phyloP scores from a whole-genome alignment of 1,284 basidiomycete species.

The Rhodotorula sp. region DNA sequence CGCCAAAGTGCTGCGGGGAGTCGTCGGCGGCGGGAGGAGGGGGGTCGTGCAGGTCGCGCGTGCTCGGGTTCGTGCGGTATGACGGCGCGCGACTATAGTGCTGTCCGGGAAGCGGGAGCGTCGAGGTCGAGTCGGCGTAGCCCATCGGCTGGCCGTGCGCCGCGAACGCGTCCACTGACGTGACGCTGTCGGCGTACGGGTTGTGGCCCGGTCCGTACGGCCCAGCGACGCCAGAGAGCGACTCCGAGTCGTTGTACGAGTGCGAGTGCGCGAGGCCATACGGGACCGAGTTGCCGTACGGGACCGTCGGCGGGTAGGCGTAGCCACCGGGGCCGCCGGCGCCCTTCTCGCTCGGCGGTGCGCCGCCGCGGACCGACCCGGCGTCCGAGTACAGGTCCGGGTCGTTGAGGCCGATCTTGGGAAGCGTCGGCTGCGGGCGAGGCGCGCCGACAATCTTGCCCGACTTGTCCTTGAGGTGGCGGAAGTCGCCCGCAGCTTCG shows the following conservation, averaged over 20 bases:
- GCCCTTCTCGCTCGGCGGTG: neutral
- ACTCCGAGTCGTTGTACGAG: slow-evolving; percentile 14
- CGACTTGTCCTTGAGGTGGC: slow-evolving; percentile 85
- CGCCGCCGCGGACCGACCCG: slow-evolving; percentile 8
- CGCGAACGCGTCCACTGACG: slow-evolving; percentile 21
- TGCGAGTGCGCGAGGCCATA: slow-evolving; percentile 4
- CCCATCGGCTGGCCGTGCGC: slow-evolving; percentile 21
- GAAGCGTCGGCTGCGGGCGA: slow-evolving; percentile 92
- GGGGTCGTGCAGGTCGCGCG: slow-evolving; percentile 1
- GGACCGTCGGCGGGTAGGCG: neutral
- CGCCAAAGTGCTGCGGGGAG: neutral
- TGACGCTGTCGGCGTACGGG: slow-evolving; percentile 28
- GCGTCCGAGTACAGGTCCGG: slow-evolving; percentile 57
- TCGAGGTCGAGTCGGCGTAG: slow-evolving; percentile 14
- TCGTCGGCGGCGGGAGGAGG: neutral
- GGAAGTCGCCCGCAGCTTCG: slow-evolving; percentile 84
- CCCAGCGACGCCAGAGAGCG: slow-evolving; percentile 8
- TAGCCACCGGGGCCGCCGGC: neutral
- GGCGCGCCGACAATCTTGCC: slow-evolving; percentile 77
- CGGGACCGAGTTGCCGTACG: slow-evolving; percentile 8
- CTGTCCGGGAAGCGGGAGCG: neutral
- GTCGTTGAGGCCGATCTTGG: slow-evolving; percentile 84
- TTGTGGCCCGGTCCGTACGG: neutral
- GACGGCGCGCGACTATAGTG: slow-evolving; percentile 13
- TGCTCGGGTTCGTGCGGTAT: slow-evolving; percentile 26